Evolutionary conservation across 2,329 filamentous ascomycete genomes (phyloP).

Genomic region (Keithomyces neogunnii): DNA sequence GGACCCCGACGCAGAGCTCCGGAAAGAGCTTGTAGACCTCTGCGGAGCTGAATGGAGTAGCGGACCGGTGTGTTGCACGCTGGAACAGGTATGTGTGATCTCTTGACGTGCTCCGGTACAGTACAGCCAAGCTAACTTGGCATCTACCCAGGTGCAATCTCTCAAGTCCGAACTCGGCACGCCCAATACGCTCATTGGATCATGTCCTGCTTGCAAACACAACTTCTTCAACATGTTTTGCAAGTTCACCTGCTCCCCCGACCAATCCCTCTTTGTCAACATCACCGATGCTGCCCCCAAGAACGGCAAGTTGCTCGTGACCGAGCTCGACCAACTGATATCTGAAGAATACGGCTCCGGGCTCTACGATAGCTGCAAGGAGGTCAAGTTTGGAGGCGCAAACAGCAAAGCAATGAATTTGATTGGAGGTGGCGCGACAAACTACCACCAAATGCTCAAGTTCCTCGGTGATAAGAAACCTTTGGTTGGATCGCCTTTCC

Average conservation of each 20-base stretch:
- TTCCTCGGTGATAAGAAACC: conserved; percentile 90
- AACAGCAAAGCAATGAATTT: conserved; percentile 92
- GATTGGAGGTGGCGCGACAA: conserved; percentile 89
- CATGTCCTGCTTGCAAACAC: conserved; percentile 92
- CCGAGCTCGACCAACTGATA: conserved; percentile 83
- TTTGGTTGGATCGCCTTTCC: conserved; percentile 80
- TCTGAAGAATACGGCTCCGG: conserved; percentile 75
- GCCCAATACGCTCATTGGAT: conserved; percentile 80
- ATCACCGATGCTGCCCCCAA: conserved; percentile 67
- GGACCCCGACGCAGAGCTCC: conserved; percentile 61
- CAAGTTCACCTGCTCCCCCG: conserved; percentile 94
- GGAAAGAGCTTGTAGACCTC: conserved; percentile 71
- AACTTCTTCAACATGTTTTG: conserved; percentile 99
- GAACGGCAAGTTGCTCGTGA: conserved; percentile 56
- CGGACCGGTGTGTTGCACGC: conserved; percentile 75
- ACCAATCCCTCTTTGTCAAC: conserved; percentile 93
- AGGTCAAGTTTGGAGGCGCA: conserved; percentile 94
- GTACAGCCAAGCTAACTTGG: neutral
- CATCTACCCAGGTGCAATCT: conserved; percentile 53
- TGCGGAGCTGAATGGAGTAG: conserved; percentile 83
- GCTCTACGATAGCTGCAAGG: conserved; percentile 96
- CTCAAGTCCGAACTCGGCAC: conserved; percentile 79
- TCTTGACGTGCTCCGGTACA: neutral
- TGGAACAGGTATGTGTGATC: conserved; percentile 55
- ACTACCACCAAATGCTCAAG: conserved; percentile 78